Evolutionary conservation across 345 rosid genomes (phyloP), one percentile per base, ranked within the genome.

Genomic region (Leavenworthia alabamica): DNA sequence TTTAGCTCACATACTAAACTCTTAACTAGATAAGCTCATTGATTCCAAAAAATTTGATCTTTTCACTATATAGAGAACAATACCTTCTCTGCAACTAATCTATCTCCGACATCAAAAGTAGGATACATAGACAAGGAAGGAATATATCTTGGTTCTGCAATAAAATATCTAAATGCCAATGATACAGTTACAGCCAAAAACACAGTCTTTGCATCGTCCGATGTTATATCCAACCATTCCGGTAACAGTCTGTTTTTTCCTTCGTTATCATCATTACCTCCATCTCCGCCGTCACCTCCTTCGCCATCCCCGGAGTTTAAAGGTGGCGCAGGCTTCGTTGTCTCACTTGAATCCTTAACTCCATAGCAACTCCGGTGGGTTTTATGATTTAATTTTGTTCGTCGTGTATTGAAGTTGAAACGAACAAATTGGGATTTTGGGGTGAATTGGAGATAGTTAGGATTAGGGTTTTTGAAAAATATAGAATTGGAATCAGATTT

Each of bases 111-210:
- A 77, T 89, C 96, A 72, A 93, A 89, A 13, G 96, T 89, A 24
- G 99, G 99, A 83, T 89, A 93, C 99, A 93, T 93, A 24, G 97
- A 93, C 83, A 93, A 68, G 53, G 96, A 89, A 74, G 99, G 97
- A 70, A 93, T 93, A 68, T 72, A 93, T 76, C 97, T 82, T 1
- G 97, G 96, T 82, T 93, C 99, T 8, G 96, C 97, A 43, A 89
- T 78, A 45, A 93, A 85, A 45, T 82, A 58, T 71, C 96, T 73
- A 73, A 93, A 93, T 8, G 97, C 99, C 16, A 87, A 58, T 11
- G 95, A 85, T 14, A 93, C 78, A 20, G 83, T 80, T 12, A 93
- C 36, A 1, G 96, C 97, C 24, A 82, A 81, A 36, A 87, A 43
- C 57, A 93, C 94, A 7, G 96, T 87, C 73, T 81, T 84, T 3